A percentile compares a stretch with the other conserved stretches of the same genome.
phyloP scores from a whole-genome alignment of 2,329 filamentous ascomycete species.

The Herpotrichia juniperi region DNA sequence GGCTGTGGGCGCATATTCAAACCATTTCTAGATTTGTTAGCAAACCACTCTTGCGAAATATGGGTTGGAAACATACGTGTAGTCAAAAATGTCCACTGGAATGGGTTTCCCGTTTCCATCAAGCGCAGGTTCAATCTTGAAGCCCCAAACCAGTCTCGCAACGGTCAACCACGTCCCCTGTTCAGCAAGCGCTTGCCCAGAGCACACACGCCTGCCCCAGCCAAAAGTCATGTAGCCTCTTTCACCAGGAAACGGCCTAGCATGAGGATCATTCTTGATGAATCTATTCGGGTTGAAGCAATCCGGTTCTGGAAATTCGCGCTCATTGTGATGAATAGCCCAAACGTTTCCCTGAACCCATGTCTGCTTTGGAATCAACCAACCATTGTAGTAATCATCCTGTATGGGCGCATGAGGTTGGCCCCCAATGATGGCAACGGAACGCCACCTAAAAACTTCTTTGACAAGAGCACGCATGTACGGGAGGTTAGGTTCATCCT shows the following conservation, averaged over 20 bases:
- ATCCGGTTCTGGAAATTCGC: slow-evolving; percentile 45
- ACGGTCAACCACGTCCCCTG: slow-evolving; percentile 66
- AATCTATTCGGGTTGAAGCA: slow-evolving; percentile 43
- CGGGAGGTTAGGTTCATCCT: slow-evolving; percentile 37
- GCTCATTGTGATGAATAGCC: slow-evolving; percentile 49
- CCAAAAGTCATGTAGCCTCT: slow-evolving; percentile 63
- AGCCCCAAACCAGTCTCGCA: slow-evolving; percentile 64
- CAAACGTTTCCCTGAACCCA: slow-evolving; percentile 50
- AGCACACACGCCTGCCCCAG: slow-evolving; percentile 63
- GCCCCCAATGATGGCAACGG: slow-evolving; percentile 42
- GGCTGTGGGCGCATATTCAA: slow-evolving; percentile 64
- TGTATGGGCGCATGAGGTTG: slow-evolving; percentile 42
- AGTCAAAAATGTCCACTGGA: slow-evolving; percentile 63
- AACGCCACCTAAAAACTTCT: slow-evolving; percentile 43
- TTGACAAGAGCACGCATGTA: slow-evolving; percentile 49
- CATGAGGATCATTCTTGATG: slow-evolving; percentile 33
- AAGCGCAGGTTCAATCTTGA: slow-evolving; percentile 54
- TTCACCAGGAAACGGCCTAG: slow-evolving; percentile 44
- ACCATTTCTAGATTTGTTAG: slow-evolving; percentile 53
- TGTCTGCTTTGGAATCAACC: slow-evolving; percentile 46
- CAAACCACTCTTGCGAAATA: not conserved
- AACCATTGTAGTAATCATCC: slow-evolving; percentile 46
- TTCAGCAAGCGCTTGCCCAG: slow-evolving; percentile 64
- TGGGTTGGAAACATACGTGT: slow-evolving; percentile 50
- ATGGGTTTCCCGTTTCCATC: slow-evolving; percentile 53